Conservation (phyloP, 2,329 filamentous ascomycete species). For the Paramyrothecium sp. region DNA sequence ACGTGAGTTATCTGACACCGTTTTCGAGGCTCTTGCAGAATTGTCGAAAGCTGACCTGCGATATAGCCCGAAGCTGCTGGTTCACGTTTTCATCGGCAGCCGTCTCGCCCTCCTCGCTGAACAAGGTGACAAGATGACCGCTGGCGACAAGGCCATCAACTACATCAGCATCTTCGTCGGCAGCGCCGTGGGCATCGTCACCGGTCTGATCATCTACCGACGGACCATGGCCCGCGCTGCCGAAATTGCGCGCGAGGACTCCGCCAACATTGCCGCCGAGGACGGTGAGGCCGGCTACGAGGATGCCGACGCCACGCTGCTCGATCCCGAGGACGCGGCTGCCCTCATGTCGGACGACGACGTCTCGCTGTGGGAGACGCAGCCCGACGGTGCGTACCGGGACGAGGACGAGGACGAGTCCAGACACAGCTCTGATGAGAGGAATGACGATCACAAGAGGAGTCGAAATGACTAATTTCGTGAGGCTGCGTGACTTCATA, state of each 20-base stretch:
- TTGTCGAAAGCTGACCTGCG: constrained; percentile 1
- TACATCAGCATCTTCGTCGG: constrained; percentile 78
- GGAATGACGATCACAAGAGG: constrained; percentile 14
- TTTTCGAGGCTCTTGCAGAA: too few species aligned
- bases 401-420: constrained; percentile 31
- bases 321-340: constrained; percentile 49
- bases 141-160: constrained; percentile 75
- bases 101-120: constrained; percentile 82
- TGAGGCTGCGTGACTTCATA: too few species aligned
- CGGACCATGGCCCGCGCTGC: constrained; percentile 63
- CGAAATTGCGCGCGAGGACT: constrained; percentile 51
- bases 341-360: constrained; percentile 59
- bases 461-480: constrained; percentile 6
- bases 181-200: constrained; percentile 66
- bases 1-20: constrained; percentile 36
- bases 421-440: constrained; percentile 30
- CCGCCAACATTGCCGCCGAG: constrained; percentile 22
- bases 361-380: constrained; percentile 54
- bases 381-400: constrained; percentile 21
- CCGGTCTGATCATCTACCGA: constrained; percentile 83
- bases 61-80: constrained; percentile 74
- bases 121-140: constrained; percentile 77
- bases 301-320: constrained; percentile 42
- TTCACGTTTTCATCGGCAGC: constrained; percentile 90
- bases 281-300: constrained; percentile 36